Conservation (phyloP, 2,329 filamentous ascomycete species). For the Grosmannia penicillata region DNA sequence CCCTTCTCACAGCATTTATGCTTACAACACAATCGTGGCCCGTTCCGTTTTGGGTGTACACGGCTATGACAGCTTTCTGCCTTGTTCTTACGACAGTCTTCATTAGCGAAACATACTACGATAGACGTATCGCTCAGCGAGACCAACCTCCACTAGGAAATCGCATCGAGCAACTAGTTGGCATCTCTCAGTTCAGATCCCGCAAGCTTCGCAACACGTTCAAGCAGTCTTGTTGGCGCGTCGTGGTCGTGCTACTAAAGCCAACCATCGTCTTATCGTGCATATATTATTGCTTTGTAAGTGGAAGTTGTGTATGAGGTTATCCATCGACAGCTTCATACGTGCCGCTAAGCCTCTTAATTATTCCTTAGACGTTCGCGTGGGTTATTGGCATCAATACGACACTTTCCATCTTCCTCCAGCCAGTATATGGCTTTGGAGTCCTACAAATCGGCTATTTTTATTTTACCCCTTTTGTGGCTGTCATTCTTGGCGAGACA, state of each 20-base stretch:
- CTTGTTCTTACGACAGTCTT: conserved; percentile 25
- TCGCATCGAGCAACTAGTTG: conserved; percentile 15
- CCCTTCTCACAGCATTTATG: conserved; percentile 32
- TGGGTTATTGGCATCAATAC: conserved; percentile 43
- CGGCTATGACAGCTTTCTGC: conserved; percentile 21
- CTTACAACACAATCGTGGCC: conserved; percentile 29
- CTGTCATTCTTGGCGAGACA: conserved; percentile 35
- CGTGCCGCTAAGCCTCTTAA: no score
- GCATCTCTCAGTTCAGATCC: conserved; percentile 20
- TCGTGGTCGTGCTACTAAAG: conserved; percentile 23
- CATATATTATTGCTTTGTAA: conserved; percentile 20
- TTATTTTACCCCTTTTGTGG: conserved; percentile 43
- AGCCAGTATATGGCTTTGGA: conserved; percentile 33
- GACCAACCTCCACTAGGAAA: conserved; percentile 21
- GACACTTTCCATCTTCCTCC: conserved; percentile 35
- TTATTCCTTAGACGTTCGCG: conserved; percentile 27
- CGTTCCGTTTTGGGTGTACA: conserved; percentile 31
- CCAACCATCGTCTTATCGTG: conserved; percentile 21
- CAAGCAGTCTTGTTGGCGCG: conserved; percentile 22
- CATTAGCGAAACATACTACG: conserved; percentile 34
- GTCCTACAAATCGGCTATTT: conserved; percentile 36
- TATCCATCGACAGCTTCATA: no score
- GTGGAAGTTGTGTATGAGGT: conserved; percentile 5
- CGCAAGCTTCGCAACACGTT: conserved; percentile 24
- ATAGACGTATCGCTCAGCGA: conserved; percentile 21